Base-by-base conservation (phyloP, 306 rosid genomes). In the Fagus sylvatica region DNA sequence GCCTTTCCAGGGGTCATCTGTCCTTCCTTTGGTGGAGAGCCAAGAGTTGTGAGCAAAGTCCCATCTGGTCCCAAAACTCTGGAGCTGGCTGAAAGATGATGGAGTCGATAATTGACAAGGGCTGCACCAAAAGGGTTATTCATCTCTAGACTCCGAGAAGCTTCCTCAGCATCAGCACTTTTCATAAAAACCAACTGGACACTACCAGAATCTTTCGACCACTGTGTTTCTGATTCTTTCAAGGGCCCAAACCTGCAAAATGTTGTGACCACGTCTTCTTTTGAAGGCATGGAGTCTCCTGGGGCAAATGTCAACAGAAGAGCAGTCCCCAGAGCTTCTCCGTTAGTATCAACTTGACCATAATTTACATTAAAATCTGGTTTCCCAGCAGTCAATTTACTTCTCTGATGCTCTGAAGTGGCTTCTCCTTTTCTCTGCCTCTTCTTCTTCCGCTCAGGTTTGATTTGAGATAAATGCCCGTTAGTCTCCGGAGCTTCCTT, bases 231-330 rank as follows among this genome's bases (percentile, higher is more conserved):
- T 0, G 91, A 80, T 69, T 89, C 93, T 72, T 85, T 88, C 87
- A 96, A 76, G 41, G 95, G 91, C 75, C 98, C 99, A 54, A 88
- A 96, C 86, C 43, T 87, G 81, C 82, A 79, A 90, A 96, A 96
- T 56, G 81, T 78, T 42, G 87, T 76, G 74, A 89, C 34, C 66
- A 96, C 75, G 67, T 89, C 90, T 61, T 85, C 96, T 79, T 85
- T 91, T 7, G 94, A 84, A 79, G 97, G 98, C 81, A 91, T 19
- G 57, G 84, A 57, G 48, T 41, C 77, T 81, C 85, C 94, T 3
- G 93, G 81, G 48, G 89, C 76, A 80, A 93, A 93, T 62, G 78
- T 86, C 72, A 96, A 78, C 79, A 87, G 84, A 65, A 92, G 93
- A 83, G 87, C 87, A 77, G 85, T 87, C 72, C 80, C 89, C 3